phyloP scores from a whole-genome alignment of 768 basidiomycete genomes.

The Melanogaster broomeanus region DNA sequence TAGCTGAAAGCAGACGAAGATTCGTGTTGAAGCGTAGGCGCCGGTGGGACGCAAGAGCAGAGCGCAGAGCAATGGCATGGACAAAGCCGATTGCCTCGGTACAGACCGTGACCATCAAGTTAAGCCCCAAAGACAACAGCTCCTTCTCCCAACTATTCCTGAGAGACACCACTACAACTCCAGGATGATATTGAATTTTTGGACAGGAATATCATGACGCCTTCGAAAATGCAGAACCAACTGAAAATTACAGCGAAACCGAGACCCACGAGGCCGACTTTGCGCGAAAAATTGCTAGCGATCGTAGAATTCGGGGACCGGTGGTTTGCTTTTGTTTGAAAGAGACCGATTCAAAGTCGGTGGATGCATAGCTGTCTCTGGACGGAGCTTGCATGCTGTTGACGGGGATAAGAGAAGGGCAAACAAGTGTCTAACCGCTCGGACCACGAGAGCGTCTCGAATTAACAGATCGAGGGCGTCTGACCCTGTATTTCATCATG shows the following conservation, averaged over 20 bases:
- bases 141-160: constrained; percentile 15
- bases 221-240: constrained; percentile 22
- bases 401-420: background rate
- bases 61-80: constrained; percentile 29
- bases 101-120: constrained; percentile 26
- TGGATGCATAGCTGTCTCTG: constrained; percentile 8
- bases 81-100: constrained; percentile 31
- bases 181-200: constrained; percentile 25
- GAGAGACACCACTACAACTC: constrained; percentile 22
- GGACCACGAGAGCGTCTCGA: background rate
- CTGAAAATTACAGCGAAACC: constrained; percentile 23
- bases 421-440: background rate
- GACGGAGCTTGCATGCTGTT: constrained; percentile 5
- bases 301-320: constrained; percentile 29
- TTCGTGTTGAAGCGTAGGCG: constrained; percentile 31
- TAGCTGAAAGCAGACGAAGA: constrained; percentile 28
- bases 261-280: constrained; percentile 24
- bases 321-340: constrained; percentile 22
- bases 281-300: constrained; percentile 26
- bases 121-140: constrained; percentile 24
- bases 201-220: constrained; percentile 21
- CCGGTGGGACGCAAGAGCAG: constrained; percentile 25
- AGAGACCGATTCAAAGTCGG: constrained; percentile 23
- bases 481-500: constrained; percentile 8
- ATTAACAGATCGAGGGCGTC: too few species aligned